Evolutionary conservation across 2,329 filamentous ascomycete species (phyloP).

Genomic region (Coniochaeta ligniaria): DNA sequence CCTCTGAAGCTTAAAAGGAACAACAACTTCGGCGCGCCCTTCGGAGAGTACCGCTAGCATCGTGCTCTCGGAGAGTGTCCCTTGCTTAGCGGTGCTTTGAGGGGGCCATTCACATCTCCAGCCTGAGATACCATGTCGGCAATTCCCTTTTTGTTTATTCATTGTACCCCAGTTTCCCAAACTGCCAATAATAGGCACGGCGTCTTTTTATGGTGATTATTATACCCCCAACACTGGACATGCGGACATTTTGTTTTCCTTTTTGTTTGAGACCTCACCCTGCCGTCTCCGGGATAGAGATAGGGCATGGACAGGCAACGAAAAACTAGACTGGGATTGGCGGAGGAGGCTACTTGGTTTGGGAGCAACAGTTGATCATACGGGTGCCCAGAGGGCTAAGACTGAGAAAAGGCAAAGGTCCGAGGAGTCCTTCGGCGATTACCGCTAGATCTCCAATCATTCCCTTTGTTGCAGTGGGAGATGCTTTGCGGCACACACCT

Average conservation of each 20-base stretch:
- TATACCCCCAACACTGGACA: neutral
- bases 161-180: neutral
- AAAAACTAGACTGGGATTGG: neutral
- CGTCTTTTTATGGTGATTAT: neutral
- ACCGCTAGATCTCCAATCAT: neutral
- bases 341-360: neutral
- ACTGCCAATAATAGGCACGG: neutral
- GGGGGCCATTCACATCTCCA: neutral
- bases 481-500: neutral
- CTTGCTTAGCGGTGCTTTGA: neutral
- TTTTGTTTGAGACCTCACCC: neutral
- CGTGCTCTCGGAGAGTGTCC: conserved; percentile 1
- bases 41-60: conserved; percentile 23
- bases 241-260: neutral
- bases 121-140: neutral
- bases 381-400: neutral
- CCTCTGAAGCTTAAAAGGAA: conserved; percentile 37
- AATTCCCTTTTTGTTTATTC: neutral
- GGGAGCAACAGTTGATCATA: neutral
- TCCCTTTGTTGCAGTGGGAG: neutral
- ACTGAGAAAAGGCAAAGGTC: neutral
- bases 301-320: neutral
- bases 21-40: conserved; percentile 40
- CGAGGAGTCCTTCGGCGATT: neutral
- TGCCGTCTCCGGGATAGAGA: neutral